Evolutionary conservation across 768 basidiomycete species (phyloP).

Genomic region (Rhizopogon vinicolor): DNA sequence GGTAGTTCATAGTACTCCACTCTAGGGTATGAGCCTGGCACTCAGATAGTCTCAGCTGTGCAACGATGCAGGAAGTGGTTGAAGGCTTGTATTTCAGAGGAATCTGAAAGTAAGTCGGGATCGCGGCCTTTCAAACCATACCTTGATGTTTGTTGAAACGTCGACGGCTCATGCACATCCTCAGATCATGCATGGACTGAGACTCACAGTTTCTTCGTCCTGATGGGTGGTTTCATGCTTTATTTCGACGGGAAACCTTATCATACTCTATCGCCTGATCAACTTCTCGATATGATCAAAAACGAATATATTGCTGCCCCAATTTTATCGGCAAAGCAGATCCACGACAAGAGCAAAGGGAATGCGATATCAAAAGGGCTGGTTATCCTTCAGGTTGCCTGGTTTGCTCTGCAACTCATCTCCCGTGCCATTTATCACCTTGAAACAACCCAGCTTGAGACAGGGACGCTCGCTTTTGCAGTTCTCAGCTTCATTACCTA

Average conservation of each 20-base stretch:
- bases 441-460: conserved; percentile 30
- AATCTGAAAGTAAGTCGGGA: neutral
- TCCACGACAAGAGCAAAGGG: conserved; percentile 27
- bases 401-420: conserved; percentile 15
- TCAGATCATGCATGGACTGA: neutral
- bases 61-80: neutral
- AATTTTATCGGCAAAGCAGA: conserved; percentile 6
- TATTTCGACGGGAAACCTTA: neutral
- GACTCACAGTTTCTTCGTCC: conserved; percentile 13
- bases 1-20: neutral
- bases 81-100: neutral
- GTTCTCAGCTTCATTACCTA: conserved; percentile 27
- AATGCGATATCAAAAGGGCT: conserved; percentile 29
- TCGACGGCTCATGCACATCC: neutral
- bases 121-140: too few species aligned
- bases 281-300: neutral
- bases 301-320: neutral
- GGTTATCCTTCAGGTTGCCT: conserved; percentile 25
- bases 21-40: too few species aligned
- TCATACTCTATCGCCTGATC: neutral
- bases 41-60: too few species aligned
- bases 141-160: neutral
- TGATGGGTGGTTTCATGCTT: conserved; percentile 20
- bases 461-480: conserved; percentile 31
- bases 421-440: conserved; percentile 19